Evolutionary conservation across 176 grass and related monocot genomes (phyloP).

Genomic region (Canna indica): DNA sequence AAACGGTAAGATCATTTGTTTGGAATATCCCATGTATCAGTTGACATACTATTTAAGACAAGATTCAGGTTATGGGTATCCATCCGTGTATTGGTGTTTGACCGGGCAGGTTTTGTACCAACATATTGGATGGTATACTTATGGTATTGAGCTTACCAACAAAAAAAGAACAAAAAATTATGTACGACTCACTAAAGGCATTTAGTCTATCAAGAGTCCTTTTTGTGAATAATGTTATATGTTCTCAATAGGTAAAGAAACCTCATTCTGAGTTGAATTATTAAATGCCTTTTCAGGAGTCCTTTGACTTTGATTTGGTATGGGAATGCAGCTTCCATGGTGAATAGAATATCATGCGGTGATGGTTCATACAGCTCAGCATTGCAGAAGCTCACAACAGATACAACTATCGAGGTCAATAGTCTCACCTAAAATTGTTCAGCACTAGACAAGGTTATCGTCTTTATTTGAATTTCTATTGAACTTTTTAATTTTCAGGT

Average conservation of each 20-base stretch:
- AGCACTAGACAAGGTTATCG: not conserved
- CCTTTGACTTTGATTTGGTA: conserved; percentile 86
- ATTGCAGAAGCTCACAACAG: conserved; percentile 58
- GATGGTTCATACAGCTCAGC: conserved; percentile 27
- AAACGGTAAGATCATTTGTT: no score
- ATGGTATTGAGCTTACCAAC: no score
- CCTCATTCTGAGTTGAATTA: conserved; percentile 32
- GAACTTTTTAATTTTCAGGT: conserved; percentile 43
- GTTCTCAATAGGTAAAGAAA: not conserved
- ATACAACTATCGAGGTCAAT: conserved; percentile 78
- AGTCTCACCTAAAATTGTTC: not conserved
- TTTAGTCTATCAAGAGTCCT: no score
- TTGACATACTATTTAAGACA: not conserved
- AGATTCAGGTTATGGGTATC: no score
- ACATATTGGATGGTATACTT: no score
- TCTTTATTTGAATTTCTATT: not conserved
- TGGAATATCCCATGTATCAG: not conserved
- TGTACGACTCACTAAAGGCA: no score
- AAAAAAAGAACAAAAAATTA: no score
- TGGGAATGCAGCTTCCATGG: conserved; percentile 99
- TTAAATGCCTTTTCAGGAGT: conserved; percentile 63
- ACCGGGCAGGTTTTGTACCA: no score
- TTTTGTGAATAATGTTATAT: not conserved
- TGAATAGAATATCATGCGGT: conserved; percentile 79
- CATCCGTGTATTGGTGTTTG: no score